Conservation (phyloP, 805 yeast genomes). For the Clavispora santaluciae region DNA sequence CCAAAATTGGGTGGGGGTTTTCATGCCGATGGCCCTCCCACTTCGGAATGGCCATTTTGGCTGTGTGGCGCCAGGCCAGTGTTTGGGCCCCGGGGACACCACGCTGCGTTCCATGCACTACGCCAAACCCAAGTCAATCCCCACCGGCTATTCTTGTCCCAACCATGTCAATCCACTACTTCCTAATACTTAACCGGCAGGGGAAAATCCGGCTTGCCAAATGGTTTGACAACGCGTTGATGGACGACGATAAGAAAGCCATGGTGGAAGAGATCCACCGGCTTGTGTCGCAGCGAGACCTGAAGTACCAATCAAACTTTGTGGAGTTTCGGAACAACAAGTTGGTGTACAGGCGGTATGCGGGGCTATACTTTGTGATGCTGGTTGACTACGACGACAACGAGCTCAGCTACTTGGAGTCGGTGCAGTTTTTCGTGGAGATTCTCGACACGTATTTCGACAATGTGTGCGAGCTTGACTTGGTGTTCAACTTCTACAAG, state of each 20-base stretch:
- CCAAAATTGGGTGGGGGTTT: too few species aligned
- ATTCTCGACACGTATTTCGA: slow-evolving; percentile 80
- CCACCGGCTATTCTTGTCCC: not conserved
- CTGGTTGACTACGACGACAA: slow-evolving; percentile 77
- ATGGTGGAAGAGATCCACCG: slow-evolving; percentile 67
- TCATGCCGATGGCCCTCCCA: too few species aligned
- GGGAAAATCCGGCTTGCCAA: slow-evolving; percentile 86
- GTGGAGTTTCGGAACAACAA: slow-evolving; percentile 58
- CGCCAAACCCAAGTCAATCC: not conserved
- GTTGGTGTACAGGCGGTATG: slow-evolving; percentile 82
- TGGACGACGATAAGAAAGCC: slow-evolving; percentile 26
- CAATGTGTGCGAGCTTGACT: slow-evolving; percentile 88
- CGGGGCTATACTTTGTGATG: slow-evolving; percentile 85
- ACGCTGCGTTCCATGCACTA: not conserved
- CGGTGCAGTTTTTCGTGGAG: slow-evolving; percentile 85
- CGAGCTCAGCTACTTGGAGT: slow-evolving; percentile 77
- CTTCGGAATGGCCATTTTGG: too few species aligned
- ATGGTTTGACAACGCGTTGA: slow-evolving; percentile 51
- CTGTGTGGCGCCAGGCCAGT: too few species aligned
- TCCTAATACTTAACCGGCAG: slow-evolving; percentile 83
- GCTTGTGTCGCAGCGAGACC: slow-evolving; percentile 76
- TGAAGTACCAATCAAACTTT: slow-evolving; percentile 75
- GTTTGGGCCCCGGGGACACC: too few species aligned
- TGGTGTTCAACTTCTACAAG: slow-evolving; percentile 87
- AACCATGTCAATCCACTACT: slow-evolving; percentile 71